Evolutionary conservation across 306 rosid genomes (phyloP).

Genomic region (Lupinus albus): DNA sequence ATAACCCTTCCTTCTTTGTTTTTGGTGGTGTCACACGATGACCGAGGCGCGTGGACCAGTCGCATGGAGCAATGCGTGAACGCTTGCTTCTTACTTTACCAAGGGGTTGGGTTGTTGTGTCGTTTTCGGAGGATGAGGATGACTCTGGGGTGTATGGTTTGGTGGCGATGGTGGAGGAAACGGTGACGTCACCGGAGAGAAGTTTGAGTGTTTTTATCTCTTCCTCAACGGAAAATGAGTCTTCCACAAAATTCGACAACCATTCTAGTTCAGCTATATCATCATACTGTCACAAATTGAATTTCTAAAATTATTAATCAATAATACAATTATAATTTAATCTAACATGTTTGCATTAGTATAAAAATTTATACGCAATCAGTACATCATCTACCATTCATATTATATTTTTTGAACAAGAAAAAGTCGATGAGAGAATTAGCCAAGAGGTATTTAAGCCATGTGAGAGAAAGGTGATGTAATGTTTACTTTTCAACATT

Average conservation of each 20-base stretch:
- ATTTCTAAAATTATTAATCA: neutral
- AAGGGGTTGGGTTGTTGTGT: constrained; percentile 47
- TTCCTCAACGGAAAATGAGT: constrained; percentile 78
- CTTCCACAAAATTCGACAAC: constrained; percentile 94
- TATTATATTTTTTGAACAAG: no score
- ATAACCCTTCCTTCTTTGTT: constrained; percentile 48
- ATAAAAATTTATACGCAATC: no score
- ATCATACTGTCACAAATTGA: constrained; percentile 60
- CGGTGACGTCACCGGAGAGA: constrained; percentile 42
- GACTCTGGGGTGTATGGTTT: constrained; percentile 80
- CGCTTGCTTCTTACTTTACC: constrained; percentile 98
- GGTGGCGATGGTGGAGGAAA: constrained; percentile 6
- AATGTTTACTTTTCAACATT: no score
- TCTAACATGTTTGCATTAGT: no score
- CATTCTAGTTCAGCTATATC: constrained; percentile 94
- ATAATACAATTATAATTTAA: no score
- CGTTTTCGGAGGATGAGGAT: constrained; percentile 71
- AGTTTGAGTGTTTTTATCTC: constrained; percentile 68
- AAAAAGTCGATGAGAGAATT: no score
- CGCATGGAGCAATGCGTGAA: constrained; percentile 87
- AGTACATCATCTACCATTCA: no score
- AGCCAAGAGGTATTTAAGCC: no score
- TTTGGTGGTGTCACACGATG: constrained; percentile 46
- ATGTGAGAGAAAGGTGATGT: no score
- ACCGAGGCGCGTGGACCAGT: constrained; percentile 95